phyloP scores from a whole-genome alignment of 768 basidiomycete genomes.

The Agrocybe pediades region DNA sequence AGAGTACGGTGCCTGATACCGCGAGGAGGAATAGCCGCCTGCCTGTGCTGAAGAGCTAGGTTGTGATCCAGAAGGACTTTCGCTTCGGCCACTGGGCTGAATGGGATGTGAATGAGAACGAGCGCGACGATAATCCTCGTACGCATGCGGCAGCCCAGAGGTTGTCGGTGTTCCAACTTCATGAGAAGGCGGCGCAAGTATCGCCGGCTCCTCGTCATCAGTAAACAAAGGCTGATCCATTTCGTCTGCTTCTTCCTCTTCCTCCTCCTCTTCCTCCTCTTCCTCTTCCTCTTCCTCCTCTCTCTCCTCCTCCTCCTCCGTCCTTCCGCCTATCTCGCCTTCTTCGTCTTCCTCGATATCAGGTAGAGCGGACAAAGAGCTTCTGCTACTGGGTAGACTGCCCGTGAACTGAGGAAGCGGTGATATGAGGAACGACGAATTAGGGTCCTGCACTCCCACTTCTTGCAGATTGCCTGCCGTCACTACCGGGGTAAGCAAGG shows the following conservation, averaged over 20 bases:
- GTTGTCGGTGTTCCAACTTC: constrained; percentile 8
- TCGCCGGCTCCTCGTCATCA: constrained; percentile 16
- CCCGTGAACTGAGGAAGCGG: constrained; percentile 45
- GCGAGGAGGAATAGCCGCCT: constrained; percentile 3
- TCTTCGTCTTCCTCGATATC: constrained; percentile 35
- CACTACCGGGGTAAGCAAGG: constrained; percentile 22
- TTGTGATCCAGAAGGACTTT: constrained; percentile 17
- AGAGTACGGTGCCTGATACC: constrained; percentile 8
- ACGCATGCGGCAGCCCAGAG: constrained; percentile 25
- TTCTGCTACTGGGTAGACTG: constrained; percentile 29
- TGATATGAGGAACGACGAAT: constrained; percentile 37
- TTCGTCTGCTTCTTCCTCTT: constrained; percentile 25
- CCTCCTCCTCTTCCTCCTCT: constrained; percentile 26
- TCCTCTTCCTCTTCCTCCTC: constrained; percentile 24
- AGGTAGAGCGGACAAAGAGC: constrained; percentile 31
- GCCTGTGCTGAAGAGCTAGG: constrained; percentile 10
- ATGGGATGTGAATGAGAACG: constrained; percentile 30
- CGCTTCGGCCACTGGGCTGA: constrained; percentile 23
- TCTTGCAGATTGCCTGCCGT: constrained; percentile 35
- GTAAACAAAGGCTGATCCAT: constrained; percentile 20
- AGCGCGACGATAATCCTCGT: constrained; percentile 23
- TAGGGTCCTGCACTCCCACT: constrained; percentile 33
- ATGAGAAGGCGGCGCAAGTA: constrained; percentile 5
- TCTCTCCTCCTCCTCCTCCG: constrained; percentile 28
- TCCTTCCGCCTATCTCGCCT: constrained; percentile 25